phyloP scores from a whole-genome alignment of 129 eudicot genomes.

The Escallonia herrerae region DNA sequence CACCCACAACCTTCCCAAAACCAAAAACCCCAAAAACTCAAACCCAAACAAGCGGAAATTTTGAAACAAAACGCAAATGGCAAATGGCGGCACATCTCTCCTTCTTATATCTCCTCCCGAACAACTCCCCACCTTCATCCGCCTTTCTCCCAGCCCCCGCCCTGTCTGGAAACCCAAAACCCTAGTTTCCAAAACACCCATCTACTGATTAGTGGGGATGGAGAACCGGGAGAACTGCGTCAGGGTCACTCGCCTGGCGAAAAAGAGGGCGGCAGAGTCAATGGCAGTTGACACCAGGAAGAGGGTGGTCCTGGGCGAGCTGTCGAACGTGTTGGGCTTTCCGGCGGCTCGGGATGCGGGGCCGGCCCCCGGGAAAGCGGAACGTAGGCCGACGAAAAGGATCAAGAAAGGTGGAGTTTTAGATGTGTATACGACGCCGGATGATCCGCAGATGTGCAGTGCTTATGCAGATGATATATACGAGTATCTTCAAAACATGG shows the following conservation, averaged over 20 bases:
- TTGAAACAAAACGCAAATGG: constrained; percentile 16
- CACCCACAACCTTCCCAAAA: no score
- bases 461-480: constrained; percentile 55
- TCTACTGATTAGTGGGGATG: constrained; percentile 16
- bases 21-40: no score
- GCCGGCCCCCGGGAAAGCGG: constrained; percentile 13
- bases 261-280: constrained; percentile 48
- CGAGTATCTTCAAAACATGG: constrained; percentile 63
- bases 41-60: no score
- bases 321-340: constrained; percentile 21
- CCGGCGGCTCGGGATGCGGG: background rate
- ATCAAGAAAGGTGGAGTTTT: constrained; percentile 13
- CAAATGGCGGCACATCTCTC: constrained; percentile 15
- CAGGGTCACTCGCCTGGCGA: constrained; percentile 57
- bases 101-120: background rate
- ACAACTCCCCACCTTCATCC: constrained; percentile 10
- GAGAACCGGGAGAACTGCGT: constrained; percentile 56
- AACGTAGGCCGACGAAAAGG: constrained; percentile 18
- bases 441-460: constrained; percentile 76
- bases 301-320: constrained; percentile 67
- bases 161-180: background rate
- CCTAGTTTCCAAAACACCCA: background rate
- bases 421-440: constrained; percentile 15
- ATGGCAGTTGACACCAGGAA: constrained; percentile 42
- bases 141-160: background rate